Percentiles rank a stretch among this genome's conserved stretches.
Conservation (phyloP, 2,329 filamentous ascomycete species). For the Aspergillus ibericus region DNA sequence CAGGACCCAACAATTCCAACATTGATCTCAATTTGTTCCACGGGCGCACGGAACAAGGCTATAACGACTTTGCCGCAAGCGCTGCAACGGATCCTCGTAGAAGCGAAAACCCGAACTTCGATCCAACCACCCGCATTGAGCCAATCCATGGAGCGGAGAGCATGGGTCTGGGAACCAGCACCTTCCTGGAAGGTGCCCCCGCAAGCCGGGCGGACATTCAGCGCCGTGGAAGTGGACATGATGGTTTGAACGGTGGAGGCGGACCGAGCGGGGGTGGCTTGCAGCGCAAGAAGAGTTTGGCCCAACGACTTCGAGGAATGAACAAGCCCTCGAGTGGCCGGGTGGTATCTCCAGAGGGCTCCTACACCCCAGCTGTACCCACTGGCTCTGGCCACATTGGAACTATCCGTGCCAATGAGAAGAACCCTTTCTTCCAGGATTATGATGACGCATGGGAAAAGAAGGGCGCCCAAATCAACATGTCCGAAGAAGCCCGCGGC, state of each 20-base stretch:
- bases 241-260: constrained; percentile 39
- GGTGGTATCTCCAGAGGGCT: constrained; percentile 56
- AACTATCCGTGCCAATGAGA: constrained; percentile 46
- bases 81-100: constrained; percentile 34
- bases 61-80: constrained; percentile 70
- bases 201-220: constrained; percentile 78
- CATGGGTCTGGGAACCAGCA: constrained; percentile 85
- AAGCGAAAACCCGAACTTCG: constrained; percentile 54
- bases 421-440: constrained; percentile 82
- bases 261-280: constrained; percentile 56
- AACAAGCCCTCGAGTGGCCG: constrained; percentile 65
- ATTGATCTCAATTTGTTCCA: constrained; percentile 87
- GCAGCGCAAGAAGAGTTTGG: constrained; percentile 89
- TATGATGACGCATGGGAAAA: constrained; percentile 68
- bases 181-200: constrained; percentile 91
- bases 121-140: constrained; percentile 66
- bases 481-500: constrained; percentile 47
- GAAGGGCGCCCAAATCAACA: constrained; percentile 61
- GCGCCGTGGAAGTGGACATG: constrained; percentile 70
- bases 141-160: constrained; percentile 82
- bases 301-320: constrained; percentile 85
- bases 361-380: constrained; percentile 26
- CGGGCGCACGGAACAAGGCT: constrained; percentile 81
- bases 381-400: constrained; percentile 35
- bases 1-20: constrained; percentile 77